Conservation (phyloP, 2,329 filamentous ascomycete genomes). For the Mycosphaerella sp. region DNA sequence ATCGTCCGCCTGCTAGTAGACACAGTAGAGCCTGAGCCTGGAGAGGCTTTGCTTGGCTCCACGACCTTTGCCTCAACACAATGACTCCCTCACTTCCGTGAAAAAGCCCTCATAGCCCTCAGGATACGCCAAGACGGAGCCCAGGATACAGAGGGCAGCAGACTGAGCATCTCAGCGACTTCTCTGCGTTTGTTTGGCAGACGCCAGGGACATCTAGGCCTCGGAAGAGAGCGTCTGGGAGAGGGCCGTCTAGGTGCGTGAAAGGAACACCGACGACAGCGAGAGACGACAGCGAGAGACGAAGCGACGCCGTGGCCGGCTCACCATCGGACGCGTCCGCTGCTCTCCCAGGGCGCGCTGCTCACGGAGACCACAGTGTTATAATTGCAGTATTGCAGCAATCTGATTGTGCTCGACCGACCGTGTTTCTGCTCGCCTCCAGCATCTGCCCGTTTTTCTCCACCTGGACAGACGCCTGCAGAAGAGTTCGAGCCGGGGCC, state of each 20-base stretch:
- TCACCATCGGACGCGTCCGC: background rate
- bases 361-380: too few relatives aligned
- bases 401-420: background rate
- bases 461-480: conserved; percentile 15
- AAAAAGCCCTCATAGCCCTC: background rate
- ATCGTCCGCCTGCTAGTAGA: background rate
- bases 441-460: conserved; percentile 13
- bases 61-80: background rate
- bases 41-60: background rate
- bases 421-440: conserved; percentile 3
- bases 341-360: too few relatives aligned
- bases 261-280: conserved; percentile 5
- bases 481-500: conserved; percentile 13
- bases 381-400: too few relatives aligned
- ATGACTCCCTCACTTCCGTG: conserved; percentile 6
- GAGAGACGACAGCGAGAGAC: background rate
- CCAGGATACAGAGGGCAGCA: conserved; percentile 4
- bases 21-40: too few relatives aligned
- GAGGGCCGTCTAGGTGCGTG: conserved; percentile 4
- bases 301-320: background rate
- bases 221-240: conserved; percentile 5
- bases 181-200: conserved; percentile 14
- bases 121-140: conserved; percentile 15
- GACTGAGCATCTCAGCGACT: conserved; percentile 1
- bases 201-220: conserved; percentile 15